Conservation (phyloP, 331 rosid genomes). For the Rosa hybrid region DNA sequence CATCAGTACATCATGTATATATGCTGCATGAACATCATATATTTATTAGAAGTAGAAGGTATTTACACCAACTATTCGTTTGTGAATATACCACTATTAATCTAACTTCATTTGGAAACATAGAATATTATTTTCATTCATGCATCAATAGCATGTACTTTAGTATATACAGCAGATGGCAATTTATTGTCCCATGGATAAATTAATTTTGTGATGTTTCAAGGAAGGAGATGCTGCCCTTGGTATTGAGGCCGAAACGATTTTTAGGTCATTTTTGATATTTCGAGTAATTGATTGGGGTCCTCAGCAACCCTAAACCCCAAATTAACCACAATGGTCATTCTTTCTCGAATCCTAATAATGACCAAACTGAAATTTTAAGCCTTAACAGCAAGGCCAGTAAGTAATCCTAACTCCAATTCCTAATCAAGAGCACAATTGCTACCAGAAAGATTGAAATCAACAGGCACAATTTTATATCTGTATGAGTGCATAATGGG, state of each 20-base stretch:
- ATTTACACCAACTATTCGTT: background rate
- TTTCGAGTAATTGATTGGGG: too few species aligned
- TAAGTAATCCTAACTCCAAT: too few species aligned
- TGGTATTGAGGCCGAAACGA: constrained; percentile 28
- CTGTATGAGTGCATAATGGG: too few species aligned
- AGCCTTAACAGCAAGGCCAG: too few species aligned
- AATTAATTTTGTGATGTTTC: constrained; percentile 18
- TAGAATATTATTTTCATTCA: background rate
- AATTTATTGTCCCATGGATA: background rate
- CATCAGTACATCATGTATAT: background rate
- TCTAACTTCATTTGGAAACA: background rate
- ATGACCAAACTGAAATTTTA: too few species aligned
- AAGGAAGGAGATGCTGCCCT: constrained; percentile 86
- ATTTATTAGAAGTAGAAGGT: background rate
- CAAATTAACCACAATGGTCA: too few species aligned
- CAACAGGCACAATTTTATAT: too few species aligned
- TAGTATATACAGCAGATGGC: background rate
- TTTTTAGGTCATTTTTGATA: too few species aligned
- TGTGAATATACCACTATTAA: background rate
- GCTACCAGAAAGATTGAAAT: too few species aligned
- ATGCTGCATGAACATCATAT: constrained; percentile 4
- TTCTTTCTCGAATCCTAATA: too few species aligned
- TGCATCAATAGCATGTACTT: background rate
- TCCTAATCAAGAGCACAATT: too few species aligned
- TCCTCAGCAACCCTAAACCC: too few species aligned